These are phyloP conservation scores for Hypoxylon sp. DNA, from an alignment of 2,329 filamentous ascomycete species.

Conservation along the genomic window DNA sequence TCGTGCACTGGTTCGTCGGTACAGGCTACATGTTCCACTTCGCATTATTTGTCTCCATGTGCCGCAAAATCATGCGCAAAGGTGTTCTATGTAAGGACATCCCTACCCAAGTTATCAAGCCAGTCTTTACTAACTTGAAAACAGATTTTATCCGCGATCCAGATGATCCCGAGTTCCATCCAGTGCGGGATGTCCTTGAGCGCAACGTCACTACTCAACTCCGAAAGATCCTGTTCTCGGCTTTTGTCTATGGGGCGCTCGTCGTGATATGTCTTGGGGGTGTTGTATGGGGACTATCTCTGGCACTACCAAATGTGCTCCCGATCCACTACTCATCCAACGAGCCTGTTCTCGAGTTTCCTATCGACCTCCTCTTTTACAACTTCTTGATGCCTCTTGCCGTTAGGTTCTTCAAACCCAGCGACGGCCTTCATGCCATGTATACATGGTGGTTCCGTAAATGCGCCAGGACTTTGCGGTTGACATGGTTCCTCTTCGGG, in stretches of 20 bases:
- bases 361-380: conserved; percentile 94
- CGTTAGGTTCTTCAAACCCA: conserved; percentile 86
- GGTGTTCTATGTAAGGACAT: conserved; percentile 85
- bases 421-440: conserved; percentile 84
- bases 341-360: conserved; percentile 93
- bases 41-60: conserved; percentile 98
- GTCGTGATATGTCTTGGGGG: conserved; percentile 95
- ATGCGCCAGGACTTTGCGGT: conserved; percentile 82
- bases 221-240: conserved; percentile 95
- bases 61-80: conserved; percentile 94
- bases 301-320: conserved; percentile 77
- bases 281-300: conserved; percentile 91
- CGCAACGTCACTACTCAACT: conserved; percentile 92
- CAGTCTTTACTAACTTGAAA: conserved; percentile 51
- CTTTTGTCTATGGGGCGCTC: conserved; percentile 92
- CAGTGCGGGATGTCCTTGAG: conserved; percentile 95
- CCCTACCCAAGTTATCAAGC: conserved; percentile 11
- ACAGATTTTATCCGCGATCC: conserved; percentile 96
- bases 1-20: conserved; percentile 98
- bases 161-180: conserved; percentile 98
- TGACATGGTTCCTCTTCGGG: conserved; percentile 95
- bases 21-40: conserved; percentile 99
- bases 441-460: conserved; percentile 97
- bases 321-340: conserved; percentile 95
- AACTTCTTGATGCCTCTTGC: conserved; percentile 95